Evolutionary conservation across 2,329 filamentous ascomycete species (phyloP).

Genomic region (Paramyrothecium roridum): DNA sequence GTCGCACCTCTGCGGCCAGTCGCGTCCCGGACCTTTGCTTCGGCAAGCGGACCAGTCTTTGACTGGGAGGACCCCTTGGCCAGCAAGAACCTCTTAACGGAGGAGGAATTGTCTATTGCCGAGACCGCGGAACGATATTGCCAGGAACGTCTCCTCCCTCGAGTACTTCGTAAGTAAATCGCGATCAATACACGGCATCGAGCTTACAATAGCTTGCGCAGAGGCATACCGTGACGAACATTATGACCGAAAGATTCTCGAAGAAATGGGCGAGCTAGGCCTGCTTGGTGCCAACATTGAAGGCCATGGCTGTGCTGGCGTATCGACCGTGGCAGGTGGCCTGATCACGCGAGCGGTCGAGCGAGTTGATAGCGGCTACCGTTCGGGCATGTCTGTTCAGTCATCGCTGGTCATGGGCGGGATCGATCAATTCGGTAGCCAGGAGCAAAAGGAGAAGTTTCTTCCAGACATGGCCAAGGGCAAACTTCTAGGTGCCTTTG

Average conservation of each 20-base stretch:
- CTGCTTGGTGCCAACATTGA: constrained; percentile 81
- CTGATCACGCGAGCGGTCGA: constrained; percentile 89
- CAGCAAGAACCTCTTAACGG: constrained; percentile 72
- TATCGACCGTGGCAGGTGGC: constrained; percentile 83
- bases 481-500: constrained; percentile 80
- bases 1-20: constrained; percentile 18
- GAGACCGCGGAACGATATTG: constrained; percentile 93
- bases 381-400: constrained; percentile 91
- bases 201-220: constrained; percentile 27
- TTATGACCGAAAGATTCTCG: constrained; percentile 80
- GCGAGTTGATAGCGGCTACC: constrained; percentile 85
- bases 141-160: constrained; percentile 81
- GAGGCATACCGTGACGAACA: constrained; percentile 82
- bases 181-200: neutral
- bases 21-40: constrained; percentile 30
- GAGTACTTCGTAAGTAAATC: constrained; percentile 68
- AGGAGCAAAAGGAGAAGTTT: constrained; percentile 83
- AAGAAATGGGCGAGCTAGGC: constrained; percentile 92
- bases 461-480: constrained; percentile 80
- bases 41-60: constrained; percentile 47
- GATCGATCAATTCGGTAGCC: constrained; percentile 82
- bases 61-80: constrained; percentile 90
- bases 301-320: constrained; percentile 85
- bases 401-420: constrained; percentile 92
- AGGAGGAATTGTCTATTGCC: constrained; percentile 85